Base-by-base conservation (phyloP, 257 asterid genomes). In the Paraleonurus japonicus region DNA sequence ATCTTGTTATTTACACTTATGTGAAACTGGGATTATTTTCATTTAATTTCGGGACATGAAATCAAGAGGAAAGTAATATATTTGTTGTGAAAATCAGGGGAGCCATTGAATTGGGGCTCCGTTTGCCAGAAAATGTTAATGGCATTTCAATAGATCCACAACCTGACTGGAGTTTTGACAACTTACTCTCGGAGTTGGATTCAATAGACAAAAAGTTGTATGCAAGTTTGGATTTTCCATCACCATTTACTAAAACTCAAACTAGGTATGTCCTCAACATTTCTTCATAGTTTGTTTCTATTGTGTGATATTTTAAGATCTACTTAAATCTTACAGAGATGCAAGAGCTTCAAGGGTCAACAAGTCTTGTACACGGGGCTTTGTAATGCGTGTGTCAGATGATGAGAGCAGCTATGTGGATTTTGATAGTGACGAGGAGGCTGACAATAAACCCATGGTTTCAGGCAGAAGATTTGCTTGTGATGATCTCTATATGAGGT, bases 121-220 rank as follows among this genome's bases (percentile, higher is more conserved):
- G 79, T 5, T 79, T 72, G 59, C 85, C 87, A 0, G 73, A 78
- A 61, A 75, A 59, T 19, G 81, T 88, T 12, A 79, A 85, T 48
- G 94, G 91, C 54, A 72, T 89, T 16, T 76, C 92, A 0, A 79
- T 85, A 65, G 92, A 88, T 78, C 96, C 98, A 10, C 86, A 86
- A 28, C 96, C 96, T 0, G 95, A 92, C 80, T 92, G 96, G 95
- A 92, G 85, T 64, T 85, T 90, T 13, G 91, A 88, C 67, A 79
- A 79, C 70, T 83, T 93, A 75, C 67, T 89, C 3, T 75, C 63
- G 12, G 97, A 93, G 85, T 87, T 90, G 22, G 81, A 81, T 30
- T 76, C 82, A 8, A 84, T 86, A 28, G 87, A 92, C 69, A 81
- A 83, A 47, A 81, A 69, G 79, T 80, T 75, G 50, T 79, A 68